Conservation (phyloP, 192 early-diverging fungal species). For the Phycomyces nitens region DNA sequence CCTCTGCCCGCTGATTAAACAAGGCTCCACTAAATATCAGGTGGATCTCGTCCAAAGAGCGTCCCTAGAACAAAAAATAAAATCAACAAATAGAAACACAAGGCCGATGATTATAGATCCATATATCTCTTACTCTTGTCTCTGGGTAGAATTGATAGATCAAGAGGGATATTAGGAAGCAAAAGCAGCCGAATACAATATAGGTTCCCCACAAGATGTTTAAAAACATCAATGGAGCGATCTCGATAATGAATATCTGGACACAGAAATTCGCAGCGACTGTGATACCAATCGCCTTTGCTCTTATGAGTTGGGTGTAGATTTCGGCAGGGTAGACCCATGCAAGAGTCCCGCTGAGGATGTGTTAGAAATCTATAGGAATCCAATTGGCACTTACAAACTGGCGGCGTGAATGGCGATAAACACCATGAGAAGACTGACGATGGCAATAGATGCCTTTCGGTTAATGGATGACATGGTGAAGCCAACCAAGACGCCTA, state of each 20-base stretch:
- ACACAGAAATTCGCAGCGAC: conserved; percentile 38
- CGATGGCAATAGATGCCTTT: conserved; percentile 47
- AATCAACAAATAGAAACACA: neutral
- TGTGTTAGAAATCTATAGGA: neutral
- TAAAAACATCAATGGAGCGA: conserved; percentile 62
- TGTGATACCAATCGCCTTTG: conserved; percentile 76
- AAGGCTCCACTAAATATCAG: conserved; percentile 29
- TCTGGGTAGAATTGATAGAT: conserved; percentile 71
- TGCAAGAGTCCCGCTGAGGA: conserved; percentile 65
- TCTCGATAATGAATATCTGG: conserved; percentile 2
- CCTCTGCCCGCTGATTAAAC: conserved; percentile 18
- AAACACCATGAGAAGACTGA: conserved; percentile 64
- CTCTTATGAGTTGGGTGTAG: conserved; percentile 71
- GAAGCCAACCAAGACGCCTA: neutral
- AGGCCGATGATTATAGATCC: too few relatives aligned
- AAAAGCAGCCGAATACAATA: conserved; percentile 62
- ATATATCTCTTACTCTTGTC: conserved; percentile 53
- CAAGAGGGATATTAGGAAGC: conserved; percentile 49
- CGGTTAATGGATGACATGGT: conserved; percentile 12
- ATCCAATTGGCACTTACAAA: conserved; percentile 23
- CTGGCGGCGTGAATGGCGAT: conserved; percentile 55
- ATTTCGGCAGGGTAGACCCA: conserved; percentile 81
- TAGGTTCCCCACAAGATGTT: conserved; percentile 60
- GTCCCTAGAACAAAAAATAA: conserved; percentile 15
- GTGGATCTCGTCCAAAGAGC: conserved; percentile 29